phyloP scores from a whole-genome alignment of 345 rosid species.

The Populus davidiana region DNA sequence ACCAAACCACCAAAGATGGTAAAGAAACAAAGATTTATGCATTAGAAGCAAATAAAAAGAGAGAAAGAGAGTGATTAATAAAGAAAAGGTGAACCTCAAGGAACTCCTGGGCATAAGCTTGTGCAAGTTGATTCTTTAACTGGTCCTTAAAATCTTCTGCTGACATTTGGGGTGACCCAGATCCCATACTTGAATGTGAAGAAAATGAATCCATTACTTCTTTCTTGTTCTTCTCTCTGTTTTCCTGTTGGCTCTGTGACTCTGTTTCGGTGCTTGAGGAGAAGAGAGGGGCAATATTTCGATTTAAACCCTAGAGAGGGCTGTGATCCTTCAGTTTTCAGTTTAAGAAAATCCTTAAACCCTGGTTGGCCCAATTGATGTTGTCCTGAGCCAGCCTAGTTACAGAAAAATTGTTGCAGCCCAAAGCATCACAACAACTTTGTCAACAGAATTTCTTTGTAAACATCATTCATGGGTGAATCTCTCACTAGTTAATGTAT shows the following conservation, averaged over 20 bases:
- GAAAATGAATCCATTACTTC: slow-evolving; percentile 69
- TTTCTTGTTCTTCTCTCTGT: neutral
- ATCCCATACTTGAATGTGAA: slow-evolving; percentile 39
- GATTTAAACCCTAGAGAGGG: neutral
- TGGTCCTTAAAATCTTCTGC: slow-evolving; percentile 62
- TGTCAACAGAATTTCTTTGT: too few species aligned
- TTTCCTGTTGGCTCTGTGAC: neutral
- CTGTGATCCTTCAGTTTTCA: neutral
- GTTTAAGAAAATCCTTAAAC: neutral
- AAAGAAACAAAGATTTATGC: neutral
- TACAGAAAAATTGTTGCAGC: neutral
- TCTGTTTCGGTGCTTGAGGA: neutral
- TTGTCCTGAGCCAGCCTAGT: neutral
- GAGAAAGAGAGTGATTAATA: neutral
- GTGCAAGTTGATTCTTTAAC: slow-evolving; percentile 63
- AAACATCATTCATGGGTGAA: too few species aligned
- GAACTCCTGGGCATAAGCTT: slow-evolving; percentile 79
- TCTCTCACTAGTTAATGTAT: too few species aligned
- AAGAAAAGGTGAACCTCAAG: slow-evolving; percentile 44
- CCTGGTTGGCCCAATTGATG: neutral
- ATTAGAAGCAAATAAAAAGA: neutral
- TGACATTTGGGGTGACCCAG: slow-evolving; percentile 46
- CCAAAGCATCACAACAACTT: neutral
- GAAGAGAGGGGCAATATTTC: neutral
- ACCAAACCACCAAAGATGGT: neutral